These are phyloP conservation scores for Ascodesmis nigricans DNA, from an alignment of 495 filamentous ascomycete species.

Conservation along the genomic window DNA sequence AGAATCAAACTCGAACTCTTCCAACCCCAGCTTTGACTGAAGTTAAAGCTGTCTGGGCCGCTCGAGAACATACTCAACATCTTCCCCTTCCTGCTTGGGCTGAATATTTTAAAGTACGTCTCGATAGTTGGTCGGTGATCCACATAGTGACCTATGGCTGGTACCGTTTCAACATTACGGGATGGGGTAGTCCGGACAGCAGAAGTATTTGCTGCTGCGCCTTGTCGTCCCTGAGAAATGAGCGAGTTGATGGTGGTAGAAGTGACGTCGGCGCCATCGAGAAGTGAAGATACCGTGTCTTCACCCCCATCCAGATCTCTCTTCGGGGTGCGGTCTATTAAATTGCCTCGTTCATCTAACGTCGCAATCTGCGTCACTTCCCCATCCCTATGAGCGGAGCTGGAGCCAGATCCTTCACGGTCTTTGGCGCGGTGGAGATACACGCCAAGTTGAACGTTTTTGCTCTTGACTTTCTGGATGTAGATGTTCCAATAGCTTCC, in stretches of 20 bases:
- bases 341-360: not conserved
- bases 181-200: constrained; percentile 7
- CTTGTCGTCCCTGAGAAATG: constrained; percentile 9
- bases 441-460: constrained; percentile 35
- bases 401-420: constrained; percentile 25
- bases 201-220: constrained; percentile 15
- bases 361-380: not conserved
- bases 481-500: constrained; percentile 40
- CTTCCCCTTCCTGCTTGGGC: constrained; percentile 32
- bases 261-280: constrained; percentile 6
- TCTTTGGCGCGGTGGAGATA: constrained; percentile 41
- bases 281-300: not conserved
- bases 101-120: constrained; percentile 44
- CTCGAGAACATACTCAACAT: constrained; percentile 36
- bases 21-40: constrained; percentile 42
- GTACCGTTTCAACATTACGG: constrained; percentile 8
- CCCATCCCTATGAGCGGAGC: constrained; percentile 4
- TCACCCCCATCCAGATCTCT: too few relatives aligned
- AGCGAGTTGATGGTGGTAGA: constrained; percentile 7
- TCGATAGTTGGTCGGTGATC: constrained; percentile 35
- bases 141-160: constrained; percentile 31
- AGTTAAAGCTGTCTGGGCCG: constrained; percentile 38
- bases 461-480: constrained; percentile 33
- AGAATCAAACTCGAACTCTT: constrained; percentile 36
- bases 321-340: too few relatives aligned